A percentile compares a stretch with the other conserved stretches of the same genome.
Conservation (phyloP, 345 rosid genomes). For the Populus pruinosa region DNA sequence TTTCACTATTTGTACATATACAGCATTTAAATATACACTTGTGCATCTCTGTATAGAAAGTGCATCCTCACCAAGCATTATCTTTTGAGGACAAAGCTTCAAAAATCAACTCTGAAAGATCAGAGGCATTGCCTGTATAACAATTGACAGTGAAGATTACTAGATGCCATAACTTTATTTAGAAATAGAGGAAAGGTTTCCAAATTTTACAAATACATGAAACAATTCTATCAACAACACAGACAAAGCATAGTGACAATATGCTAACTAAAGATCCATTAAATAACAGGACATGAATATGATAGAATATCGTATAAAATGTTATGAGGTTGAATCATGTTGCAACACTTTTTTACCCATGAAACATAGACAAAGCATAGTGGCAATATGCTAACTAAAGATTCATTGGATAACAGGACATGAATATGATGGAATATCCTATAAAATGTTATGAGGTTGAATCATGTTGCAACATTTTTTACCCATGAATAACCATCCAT, state of each 20-base stretch:
- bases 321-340: background rate
- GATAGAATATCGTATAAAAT: background rate
- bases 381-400: background rate
- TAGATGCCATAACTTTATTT: background rate
- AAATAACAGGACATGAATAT: background rate
- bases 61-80: conserved; percentile 58
- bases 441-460: background rate
- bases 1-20: background rate
- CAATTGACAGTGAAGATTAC: background rate
- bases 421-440: background rate
- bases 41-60: background rate
- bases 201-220: background rate
- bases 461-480: background rate
- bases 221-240: background rate
- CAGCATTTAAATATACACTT: background rate
- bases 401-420: background rate
- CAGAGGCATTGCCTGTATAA: conserved; percentile 38
- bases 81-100: conserved; percentile 80
- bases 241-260: background rate
- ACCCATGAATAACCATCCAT: background rate
- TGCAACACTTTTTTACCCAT: background rate
- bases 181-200: conserved; percentile 4
- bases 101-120: conserved; percentile 56
- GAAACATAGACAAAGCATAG: background rate
- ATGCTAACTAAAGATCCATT: background rate